Base-by-base conservation (phyloP, 345 rosid species). In the Melaleuca quinquenervia region DNA sequence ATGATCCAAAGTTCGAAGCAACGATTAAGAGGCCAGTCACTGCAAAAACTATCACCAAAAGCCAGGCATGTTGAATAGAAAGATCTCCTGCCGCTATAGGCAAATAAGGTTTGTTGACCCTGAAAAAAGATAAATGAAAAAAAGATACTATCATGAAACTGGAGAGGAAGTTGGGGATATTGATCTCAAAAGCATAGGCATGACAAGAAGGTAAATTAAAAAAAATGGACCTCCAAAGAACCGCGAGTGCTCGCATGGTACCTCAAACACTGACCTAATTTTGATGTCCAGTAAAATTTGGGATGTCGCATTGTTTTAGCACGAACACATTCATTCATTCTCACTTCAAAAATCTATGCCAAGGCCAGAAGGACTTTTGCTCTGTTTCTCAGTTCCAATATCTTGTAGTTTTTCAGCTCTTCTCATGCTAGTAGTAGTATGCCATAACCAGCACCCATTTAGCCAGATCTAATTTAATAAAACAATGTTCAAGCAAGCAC, bases 81-180 rank as follows among this genome's bases (percentile, higher is more conserved):
- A 97, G 98, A 90, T 97, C 99, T 87, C 99, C 99, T 32, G 99
- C 98, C 90, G 98, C 99, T 88, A 97, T 95, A 83, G 98, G 99
- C 88, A 97, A 92, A 90, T 97, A 95, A 32, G 99, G 99, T 89
- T 97, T 97, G 91, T 97, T 97, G 90, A 97, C 99, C 93, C 98
- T 97, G 87, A 82, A 86, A 85, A 82, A 11, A 84, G 86, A 56
- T 83, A 86, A 53, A 87, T 26, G 85, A 51, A 86, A 53, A 87
- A 29, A 86, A 51, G 49, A n/a, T 18, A 24, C 36, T 44, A 32
- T 56, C 60, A 50, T 50, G 75, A 83, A 75, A 82, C 18, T 70
- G 80, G 80, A 70, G 80, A 18, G 48, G 24, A 70, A 70, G 80
- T 20, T 70, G 80, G 22, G 80, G 48, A 70, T 24, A 70, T 36